Evolutionary conservation across 768 basidiomycete genomes (phyloP), one percentile per base, ranked within the genome.

Genomic region (Auricularia cornea): DNA sequence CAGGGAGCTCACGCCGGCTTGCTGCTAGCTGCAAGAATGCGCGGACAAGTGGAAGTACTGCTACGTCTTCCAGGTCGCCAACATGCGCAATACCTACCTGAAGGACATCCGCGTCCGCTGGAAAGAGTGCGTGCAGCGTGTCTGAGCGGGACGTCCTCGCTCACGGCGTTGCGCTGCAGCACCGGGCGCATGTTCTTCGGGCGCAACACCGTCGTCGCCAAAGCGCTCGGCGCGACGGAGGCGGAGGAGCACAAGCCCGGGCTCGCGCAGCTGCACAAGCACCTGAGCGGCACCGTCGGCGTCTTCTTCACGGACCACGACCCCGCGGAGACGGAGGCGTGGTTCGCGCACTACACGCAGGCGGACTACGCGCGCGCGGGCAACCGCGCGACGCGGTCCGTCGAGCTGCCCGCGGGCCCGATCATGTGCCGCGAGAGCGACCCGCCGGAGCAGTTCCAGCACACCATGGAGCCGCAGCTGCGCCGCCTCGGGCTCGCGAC

Each of bases 401-500:
- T 97, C 63, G 77, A 80, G 33, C 79, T 99, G 20, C 90, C 94
- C 18, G 83, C 67, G 35, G 76, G 78, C 77, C 92, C 96, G 26
- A 84, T 98, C 62, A 83, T 94, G 87, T 83, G 85, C 66, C 82
- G 81, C 51, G 81, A 89, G 72, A 88, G 89, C 2, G 87, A 90
- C 66, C 90, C 89, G 0, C 84, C 89, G 41, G 88, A 94, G 68
- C 89, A 92, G 2, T 95, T 98, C 75, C 94, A 97, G 40, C 94
- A 98, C 74, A 94, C 94, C 69, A 94, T 98, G 78, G 97, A 99
- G 66, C 94, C 95, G 26, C 96, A 98, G 72, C 81, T 99, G 60
- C 86, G 97, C 62, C 92, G 91, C 73, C 83, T 98, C 38, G 97
- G 97, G 8, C 77, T 99, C 33, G 79, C 85, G 60, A 98, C 95